Conservation (phyloP, 257 asterid species). For the Solanum appendiculatum region DNA sequence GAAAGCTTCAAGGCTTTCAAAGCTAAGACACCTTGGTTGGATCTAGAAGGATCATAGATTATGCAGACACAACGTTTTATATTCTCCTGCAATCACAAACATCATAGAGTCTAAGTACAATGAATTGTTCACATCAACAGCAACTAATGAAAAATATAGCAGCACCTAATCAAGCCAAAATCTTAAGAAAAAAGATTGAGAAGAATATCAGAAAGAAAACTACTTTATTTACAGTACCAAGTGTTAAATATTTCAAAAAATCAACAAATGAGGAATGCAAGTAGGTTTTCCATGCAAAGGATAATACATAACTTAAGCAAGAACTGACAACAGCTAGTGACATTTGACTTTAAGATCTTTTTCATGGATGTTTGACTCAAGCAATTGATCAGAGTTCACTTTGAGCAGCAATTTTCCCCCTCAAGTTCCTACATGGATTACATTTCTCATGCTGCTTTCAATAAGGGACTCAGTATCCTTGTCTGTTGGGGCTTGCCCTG, state of each 20-base stretch:
- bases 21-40: slow-evolving; percentile 95
- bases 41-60: slow-evolving; percentile 92
- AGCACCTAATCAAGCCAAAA: not conserved
- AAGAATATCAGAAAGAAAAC: not conserved
- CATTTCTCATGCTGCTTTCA: not conserved
- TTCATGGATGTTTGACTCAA: not conserved
- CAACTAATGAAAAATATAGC: not conserved
- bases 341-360: not conserved
- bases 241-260: not conserved
- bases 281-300: not conserved
- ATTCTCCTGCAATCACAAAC: slow-evolving; percentile 62
- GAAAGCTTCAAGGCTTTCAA: slow-evolving; percentile 95
- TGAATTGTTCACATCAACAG: not conserved
- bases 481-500: not conserved
- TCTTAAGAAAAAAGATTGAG: not conserved
- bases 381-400: not conserved
- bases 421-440: not conserved
- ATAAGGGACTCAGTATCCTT: not conserved
- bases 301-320: not conserved
- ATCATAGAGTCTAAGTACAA: not conserved
- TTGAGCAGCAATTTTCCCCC: not conserved
- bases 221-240: not conserved
- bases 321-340: not conserved
- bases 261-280: not conserved
- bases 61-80: slow-evolving; percentile 91